Evolutionary conservation across 768 basidiomycete genomes (phyloP).

Genomic region (Leccinum disarticulatum): DNA sequence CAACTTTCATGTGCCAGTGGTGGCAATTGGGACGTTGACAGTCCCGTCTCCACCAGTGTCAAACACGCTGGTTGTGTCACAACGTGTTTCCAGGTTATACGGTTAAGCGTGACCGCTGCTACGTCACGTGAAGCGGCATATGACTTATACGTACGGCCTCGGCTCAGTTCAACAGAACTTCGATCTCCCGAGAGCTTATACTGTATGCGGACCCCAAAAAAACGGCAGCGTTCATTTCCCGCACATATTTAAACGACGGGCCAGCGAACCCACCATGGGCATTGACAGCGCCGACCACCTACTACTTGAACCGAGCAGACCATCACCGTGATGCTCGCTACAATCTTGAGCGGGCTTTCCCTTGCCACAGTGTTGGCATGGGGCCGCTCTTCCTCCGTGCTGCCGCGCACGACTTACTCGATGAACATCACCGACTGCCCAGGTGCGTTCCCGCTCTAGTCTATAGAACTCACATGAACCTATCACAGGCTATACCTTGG

Average conservation of each 20-base stretch:
- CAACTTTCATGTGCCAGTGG: background rate
- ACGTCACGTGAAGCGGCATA: too few species aligned
- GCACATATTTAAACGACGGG: background rate
- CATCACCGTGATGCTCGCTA: conserved; percentile 2
- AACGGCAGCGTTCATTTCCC: background rate
- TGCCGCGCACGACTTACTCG: conserved; percentile 19
- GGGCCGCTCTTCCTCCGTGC: conserved; percentile 9
- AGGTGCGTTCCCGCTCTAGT: conserved; percentile 18
- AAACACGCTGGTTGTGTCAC: too few species aligned
- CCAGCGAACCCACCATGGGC: background rate
- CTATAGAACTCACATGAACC: background rate
- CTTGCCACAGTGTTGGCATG: conserved; percentile 5
- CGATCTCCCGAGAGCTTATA: background rate
- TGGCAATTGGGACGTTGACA: background rate
- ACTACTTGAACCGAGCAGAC: background rate
- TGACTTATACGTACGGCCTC: too few species aligned
- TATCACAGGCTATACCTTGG: conserved; percentile 53
- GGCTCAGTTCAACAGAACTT: background rate
- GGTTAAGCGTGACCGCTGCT: too few species aligned
- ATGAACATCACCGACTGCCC: conserved; percentile 35
- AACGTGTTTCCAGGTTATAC: too few species aligned
- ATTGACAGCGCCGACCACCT: background rate
- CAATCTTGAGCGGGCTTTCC: conserved; percentile 11
- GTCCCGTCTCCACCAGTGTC: background rate
- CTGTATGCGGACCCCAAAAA: background rate